Base-by-base conservation (phyloP, 306 rosid species). In the Canavalia ensiformis region DNA sequence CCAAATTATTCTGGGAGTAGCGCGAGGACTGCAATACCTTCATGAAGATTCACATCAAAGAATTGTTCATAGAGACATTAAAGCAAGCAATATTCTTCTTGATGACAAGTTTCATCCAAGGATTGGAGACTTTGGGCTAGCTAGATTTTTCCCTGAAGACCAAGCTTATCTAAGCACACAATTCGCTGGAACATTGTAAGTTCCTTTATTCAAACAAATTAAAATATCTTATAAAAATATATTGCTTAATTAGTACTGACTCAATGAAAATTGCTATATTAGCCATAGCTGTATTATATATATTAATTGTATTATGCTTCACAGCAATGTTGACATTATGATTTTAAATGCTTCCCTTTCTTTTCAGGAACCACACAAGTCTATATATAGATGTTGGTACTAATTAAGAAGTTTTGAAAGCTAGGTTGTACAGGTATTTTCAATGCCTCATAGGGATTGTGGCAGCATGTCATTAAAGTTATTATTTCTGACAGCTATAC, bases 11-110 rank as follows among this genome's bases (percentile, higher is more conserved):
- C 81, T 88, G 25, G 99, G 99, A 58, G 86, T 91, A 72, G 97
- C 97, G 34, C 84, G 91, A 72, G 97, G 99, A 56, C 82, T 95
- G 86, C 99, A 95, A 76, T 95, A 92, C 80, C 90, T 93, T 57
- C 97, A 95, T 1, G 97, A 91, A 84, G 97, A 95, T 86, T 95
- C 97, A 7, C 97, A 91, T n/a, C 29, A 88, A 7, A 83, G 97
- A 89, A 92, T 95, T 75, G 87, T 95, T 72, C 99, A 95, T 72
- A 81, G 97, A 60, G 98, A 92, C 80, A 91, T 95, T 79, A 95
- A 95, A 84, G 98, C 98, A 58, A 95, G 97, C 84, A 95, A 92
- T 78, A 90, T 95, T 89, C 97, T 95, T 84, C 99, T 95, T 65
- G 97, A 95, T 71, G 92, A 86, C 0, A 92, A 90, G 85, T 88